These are phyloP conservation scores for Rhododendron kiyosumense DNA, from an alignment of 148 eudicot genomes.

Conservation along the genomic window DNA sequence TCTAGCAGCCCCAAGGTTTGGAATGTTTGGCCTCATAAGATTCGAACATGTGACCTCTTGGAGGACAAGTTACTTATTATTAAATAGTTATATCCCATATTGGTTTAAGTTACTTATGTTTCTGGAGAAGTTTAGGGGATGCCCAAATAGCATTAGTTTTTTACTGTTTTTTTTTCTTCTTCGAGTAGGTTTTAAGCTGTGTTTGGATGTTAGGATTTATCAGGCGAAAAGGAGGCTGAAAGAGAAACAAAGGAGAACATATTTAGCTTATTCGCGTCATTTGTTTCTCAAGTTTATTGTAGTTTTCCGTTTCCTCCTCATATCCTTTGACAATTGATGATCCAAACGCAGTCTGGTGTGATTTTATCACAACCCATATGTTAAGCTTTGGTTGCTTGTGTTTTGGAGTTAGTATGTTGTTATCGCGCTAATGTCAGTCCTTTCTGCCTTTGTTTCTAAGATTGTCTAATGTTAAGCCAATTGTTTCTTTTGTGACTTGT, in stretches of 20 bases:
- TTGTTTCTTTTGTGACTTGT: background rate
- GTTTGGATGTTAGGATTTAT: background rate
- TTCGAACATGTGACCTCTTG: too few relatives aligned
- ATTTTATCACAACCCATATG: background rate
- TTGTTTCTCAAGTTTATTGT: background rate
- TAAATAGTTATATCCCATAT: too few relatives aligned
- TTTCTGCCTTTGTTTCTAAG: background rate
- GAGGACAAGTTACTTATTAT: too few relatives aligned
- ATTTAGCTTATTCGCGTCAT: background rate
- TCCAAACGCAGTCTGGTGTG: background rate
- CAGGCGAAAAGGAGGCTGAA: background rate
- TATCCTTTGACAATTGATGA: background rate
- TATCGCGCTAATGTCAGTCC: background rate
- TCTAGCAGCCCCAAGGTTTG: too few relatives aligned
- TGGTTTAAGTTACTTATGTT: background rate
- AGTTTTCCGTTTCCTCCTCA: background rate
- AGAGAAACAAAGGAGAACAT: background rate
- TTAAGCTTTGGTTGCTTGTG: constrained; percentile 1
- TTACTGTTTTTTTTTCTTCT: background rate
- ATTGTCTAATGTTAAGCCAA: background rate
- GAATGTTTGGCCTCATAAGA: too few relatives aligned
- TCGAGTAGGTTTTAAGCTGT: background rate
- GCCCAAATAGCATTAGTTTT: background rate
- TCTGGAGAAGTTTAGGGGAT: background rate
- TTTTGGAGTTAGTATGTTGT: background rate